Evolutionary conservation across 2,329 filamentous ascomycete species (phyloP), one percentile per base, ranked within the genome.

Genomic region (Xylariaceae sp.): DNA sequence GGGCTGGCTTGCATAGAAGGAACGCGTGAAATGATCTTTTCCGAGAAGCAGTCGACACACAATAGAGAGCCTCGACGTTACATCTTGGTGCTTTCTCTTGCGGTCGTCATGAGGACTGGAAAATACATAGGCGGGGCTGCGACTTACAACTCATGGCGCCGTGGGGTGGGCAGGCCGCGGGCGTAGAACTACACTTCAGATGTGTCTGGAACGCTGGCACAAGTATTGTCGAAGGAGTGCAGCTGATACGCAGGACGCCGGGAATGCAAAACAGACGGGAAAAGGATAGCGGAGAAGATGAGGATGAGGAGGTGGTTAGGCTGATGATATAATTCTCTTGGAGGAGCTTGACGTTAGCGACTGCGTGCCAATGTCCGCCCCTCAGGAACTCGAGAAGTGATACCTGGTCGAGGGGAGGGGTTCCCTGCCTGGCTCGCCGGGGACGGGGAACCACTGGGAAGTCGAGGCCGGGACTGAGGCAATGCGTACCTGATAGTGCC

Each of bases 61-160:
- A 22, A 30, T 30, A 42, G 19, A 27, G 45, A 15, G 32, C 6
- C 44, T 10, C 22, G 14, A 43, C 18, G 33, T 30, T n/a, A 44
- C 11, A 12, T 30, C 18, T 18, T 18, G 22, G 22, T 5, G 22
- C 22, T 18, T 18, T 32, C 43, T 27, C 43, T 38, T 22, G 5
- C 5, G 27, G 9, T 15, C 46, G 47, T 19, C 18, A 14, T 32
- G 14, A 27, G 47, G 46, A 40, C 47, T 17, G 47, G 47, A 45
- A 40, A 64, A 62, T 62, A 47, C 46, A 45, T 40, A 44, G 22
- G 17, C 19, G 27, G 14, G 38, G 30, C 19, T 27, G 50, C 44
- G 52, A 70, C 70, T 70, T 62, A 72, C 70, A 71, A 58, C 68
- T 71, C 70, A 72, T 72, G 47, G 62, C 48, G 58, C 55, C 54